A percentile compares a stretch with the other conserved stretches of the same genome.
phyloP scores from a whole-genome alignment of 106 monocot species.

The Acorus gramineus region DNA sequence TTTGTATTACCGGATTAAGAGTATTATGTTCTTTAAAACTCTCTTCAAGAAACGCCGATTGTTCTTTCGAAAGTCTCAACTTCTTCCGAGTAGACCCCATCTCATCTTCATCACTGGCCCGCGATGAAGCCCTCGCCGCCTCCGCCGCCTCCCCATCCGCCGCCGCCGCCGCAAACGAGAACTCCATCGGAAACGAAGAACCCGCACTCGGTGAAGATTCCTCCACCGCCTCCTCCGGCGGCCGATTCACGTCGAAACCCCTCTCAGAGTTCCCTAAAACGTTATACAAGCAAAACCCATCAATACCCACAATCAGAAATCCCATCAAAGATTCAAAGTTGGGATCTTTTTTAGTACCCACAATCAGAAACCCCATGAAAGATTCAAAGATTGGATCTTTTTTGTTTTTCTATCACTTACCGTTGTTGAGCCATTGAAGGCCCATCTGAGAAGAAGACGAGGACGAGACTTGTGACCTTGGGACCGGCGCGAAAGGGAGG shows the following conservation, averaged over 20 bases:
- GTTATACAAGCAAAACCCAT: neutral
- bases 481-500: conserved; percentile 3
- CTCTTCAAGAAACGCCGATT: no score
- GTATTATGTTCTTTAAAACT: no score
- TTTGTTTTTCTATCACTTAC: neutral
- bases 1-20: no score
- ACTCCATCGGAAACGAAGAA: conserved; percentile 10
- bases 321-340: neutral
- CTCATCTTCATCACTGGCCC: no score
- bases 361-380: neutral
- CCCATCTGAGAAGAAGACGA: neutral
- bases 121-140: no score
- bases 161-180: neutral
- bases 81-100: no score
- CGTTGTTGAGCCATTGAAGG: conserved; percentile 1
- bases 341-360: no score
- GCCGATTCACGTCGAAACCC: conserved; percentile 6
- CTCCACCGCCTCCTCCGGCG: conserved; percentile 1
- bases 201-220: conserved; percentile 3
- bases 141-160: no score
- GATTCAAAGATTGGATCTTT: neutral
- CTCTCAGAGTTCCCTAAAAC: neutral
- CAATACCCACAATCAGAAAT: neutral
- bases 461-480: neutral
- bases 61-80: no score